Base-by-base conservation (phyloP, 208 protist species). In the Herpetomonas samuelpessoai region DNA sequence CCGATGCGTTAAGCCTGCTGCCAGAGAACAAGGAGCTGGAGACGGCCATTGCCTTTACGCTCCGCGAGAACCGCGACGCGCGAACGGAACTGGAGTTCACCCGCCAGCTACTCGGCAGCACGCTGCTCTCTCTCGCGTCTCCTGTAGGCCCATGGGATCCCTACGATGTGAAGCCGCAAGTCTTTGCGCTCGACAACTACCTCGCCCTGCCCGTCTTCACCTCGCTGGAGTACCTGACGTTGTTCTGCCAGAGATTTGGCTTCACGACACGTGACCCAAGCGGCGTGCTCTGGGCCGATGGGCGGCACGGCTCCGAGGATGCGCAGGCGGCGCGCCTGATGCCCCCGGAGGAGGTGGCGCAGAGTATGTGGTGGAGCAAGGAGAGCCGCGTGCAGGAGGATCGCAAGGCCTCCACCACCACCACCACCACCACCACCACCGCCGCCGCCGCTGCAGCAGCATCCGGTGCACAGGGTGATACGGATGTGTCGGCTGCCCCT, bases 201-300 rank as follows among this genome's bases (percentile, higher is more conserved):
- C 67, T 95, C 41, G 85, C 81, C 21, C 72, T 95, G 18, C 89
- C 89, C n/a, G 89, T 95, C 26, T 95, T 95, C 60, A 93, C 83
- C 9, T 92, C 83, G 6, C 22, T 91, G 22, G 69, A 75, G 38
- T 91, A 92, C 50, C 35, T 95, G 39, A 71, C 61, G 26, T 66
- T 79, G n/a, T 95, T 95, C 48, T 95, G 89, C 41, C 49, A 58
- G 28, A 63, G 64, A 9, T 91, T 91, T 56, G 62, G 65, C 9
- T 88, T 93, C 31, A 57, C 71, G 38, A 77, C 86, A 57, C 77
- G 89, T 1, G 89, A 92, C 58, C 89, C 89, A 1, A 88, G 79
- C 52, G 89, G 89, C 3, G 66, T 75, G 44, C 71, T 90, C 19
- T 95, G 89, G 86, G 75, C 76, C 7, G 76, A 79, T 51, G 81